phyloP scores from a whole-genome alignment of 2,329 filamentous ascomycete species.

The Penicillium brevicompactum region DNA sequence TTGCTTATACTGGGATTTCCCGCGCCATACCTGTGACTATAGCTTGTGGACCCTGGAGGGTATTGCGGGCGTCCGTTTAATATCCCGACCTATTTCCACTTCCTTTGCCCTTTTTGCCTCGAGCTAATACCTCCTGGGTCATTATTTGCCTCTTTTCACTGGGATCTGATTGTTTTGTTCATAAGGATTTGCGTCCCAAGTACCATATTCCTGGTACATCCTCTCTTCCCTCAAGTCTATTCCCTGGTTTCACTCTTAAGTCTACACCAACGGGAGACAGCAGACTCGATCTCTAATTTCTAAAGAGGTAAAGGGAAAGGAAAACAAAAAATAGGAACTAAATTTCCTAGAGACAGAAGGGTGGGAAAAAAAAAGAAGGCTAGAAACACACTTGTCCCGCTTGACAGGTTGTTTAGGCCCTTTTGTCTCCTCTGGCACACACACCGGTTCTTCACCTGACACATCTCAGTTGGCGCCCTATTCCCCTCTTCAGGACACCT shows the following conservation, averaged over 20 bases:
- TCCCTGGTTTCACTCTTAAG: too few species aligned
- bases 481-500: background rate
- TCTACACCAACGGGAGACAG: slow-evolving; percentile 8
- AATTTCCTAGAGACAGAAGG: background rate
- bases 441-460: slow-evolving; percentile 8
- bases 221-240: background rate
- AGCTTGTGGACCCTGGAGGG: slow-evolving; percentile 20
- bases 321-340: slow-evolving; percentile 10
- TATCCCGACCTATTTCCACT: slow-evolving; percentile 34
- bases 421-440: slow-evolving; percentile 4
- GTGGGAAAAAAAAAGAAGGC: background rate
- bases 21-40: slow-evolving; percentile 11
- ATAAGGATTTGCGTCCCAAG: slow-evolving; percentile 12
- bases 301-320: background rate
- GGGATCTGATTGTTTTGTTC: slow-evolving; percentile 18
- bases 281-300: slow-evolving; percentile 7
- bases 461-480: slow-evolving; percentile 5
- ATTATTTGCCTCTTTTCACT: slow-evolving; percentile 11
- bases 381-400: slow-evolving; percentile 8
- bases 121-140: slow-evolving; percentile 15
- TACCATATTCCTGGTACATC: slow-evolving; percentile 12
- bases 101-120: slow-evolving; percentile 21
- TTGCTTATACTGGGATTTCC: slow-evolving; percentile 4
- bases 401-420: slow-evolving; percentile 7
- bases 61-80: slow-evolving; percentile 22